phyloP scores from a whole-genome alignment of 2,329 filamentous ascomycete species.

The Pseudogymnoascus sp. region DNA sequence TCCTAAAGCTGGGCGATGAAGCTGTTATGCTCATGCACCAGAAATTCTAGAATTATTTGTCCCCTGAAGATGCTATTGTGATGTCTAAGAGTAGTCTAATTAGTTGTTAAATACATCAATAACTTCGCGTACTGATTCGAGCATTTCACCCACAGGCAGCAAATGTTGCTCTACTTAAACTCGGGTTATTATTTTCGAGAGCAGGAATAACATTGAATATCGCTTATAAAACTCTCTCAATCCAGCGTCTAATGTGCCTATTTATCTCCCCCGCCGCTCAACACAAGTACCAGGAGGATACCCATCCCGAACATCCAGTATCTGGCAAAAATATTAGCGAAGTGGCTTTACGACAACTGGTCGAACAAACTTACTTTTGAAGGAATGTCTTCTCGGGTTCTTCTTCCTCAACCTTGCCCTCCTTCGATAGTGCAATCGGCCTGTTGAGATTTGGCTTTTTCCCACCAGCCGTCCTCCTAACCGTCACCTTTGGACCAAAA shows the following conservation, averaged over 20 bases:
- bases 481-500: constrained; percentile 53
- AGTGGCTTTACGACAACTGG: background rate
- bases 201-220: background rate
- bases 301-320: constrained; percentile 8
- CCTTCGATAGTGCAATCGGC: constrained; percentile 53
- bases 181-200: background rate
- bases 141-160: background rate
- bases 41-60: background rate
- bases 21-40: background rate
- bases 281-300: constrained; percentile 4
- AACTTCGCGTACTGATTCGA: background rate
- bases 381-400: constrained; percentile 57
- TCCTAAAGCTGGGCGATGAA: background rate
- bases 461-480: constrained; percentile 42
- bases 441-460: constrained; percentile 54
- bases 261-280: constrained; percentile 2
- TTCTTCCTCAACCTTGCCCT: constrained; percentile 50
- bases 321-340: background rate
- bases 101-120: background rate
- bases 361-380: constrained; percentile 49
- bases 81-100: background rate
- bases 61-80: background rate
- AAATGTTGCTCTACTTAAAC: background rate
- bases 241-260: background rate
- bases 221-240: background rate